Evolutionary conservation across 2,329 filamentous ascomycete species (phyloP), one percentile per base, ranked within the genome.

Genomic region (Aspergillus spinulosporus): DNA sequence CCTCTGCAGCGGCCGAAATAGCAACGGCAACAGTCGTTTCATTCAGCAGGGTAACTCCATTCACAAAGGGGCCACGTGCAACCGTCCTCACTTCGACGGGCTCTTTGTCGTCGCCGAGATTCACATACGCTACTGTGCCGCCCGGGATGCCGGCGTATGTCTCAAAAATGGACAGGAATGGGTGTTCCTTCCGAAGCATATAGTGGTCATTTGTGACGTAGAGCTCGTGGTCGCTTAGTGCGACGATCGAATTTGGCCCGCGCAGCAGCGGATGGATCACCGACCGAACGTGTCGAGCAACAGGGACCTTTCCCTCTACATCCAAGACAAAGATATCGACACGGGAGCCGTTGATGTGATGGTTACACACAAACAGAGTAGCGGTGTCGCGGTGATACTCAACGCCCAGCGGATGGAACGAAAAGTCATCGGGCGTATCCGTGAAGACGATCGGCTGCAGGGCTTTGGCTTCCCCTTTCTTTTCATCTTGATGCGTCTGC

Each of bases 131-230:
- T 0, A 63, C 37, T 0, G 34, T 49, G 4, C 55, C 61, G 6
- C 58, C 52, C 0, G 59, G 59, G 8, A 56, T 52, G 2, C 42
- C 59, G 0, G 39, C 14, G 45, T 60, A 60, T 11, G 61, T 63
- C 32, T 63, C 61, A 1, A 48, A 5, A 28, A 55, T 45, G 12
- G 51, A 34, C 4, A 55, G 34, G 2, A 21, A 2, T 2, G 59
- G 54, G 5, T 39, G 21, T 4, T 59, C 40, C 14, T 32, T 26
- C 8, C 45, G 36, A 5, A 48, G 52, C 9, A 54, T 48, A 44
- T 56, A 54, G 54, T 63, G 61, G 50, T 63, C 61, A 40, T 59
- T 63, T 9, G 49, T 63, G 8, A 63, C 46, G 52, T 62, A 63
- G 15, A 63, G 32, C 29, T 62, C 59, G 3, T 55, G 44, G 5